Base-by-base conservation (phyloP, 177 flowering plant species). In the Vitis hybrid region DNA sequence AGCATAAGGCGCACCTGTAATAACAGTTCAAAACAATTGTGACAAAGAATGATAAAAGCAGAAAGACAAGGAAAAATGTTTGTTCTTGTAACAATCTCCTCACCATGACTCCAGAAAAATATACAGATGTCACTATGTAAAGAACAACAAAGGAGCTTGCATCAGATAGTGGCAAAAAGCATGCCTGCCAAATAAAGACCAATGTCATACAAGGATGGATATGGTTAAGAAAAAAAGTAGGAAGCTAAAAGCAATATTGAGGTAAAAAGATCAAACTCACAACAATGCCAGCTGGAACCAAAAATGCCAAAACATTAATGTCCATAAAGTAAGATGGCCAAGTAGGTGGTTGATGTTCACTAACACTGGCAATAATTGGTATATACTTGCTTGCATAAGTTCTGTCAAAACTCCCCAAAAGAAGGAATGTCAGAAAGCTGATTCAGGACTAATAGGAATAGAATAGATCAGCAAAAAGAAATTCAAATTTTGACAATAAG, bases 261-360 rank as follows among this genome's bases (percentile, higher is more conserved):
- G 9, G 12, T 15, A 2, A 68, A 19, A 51, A 66, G 49, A 14
- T 26, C 63, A 7, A 60, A 83, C 97, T 89, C 77, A 95, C 98
- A 81, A 93, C 79, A 60, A 96, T 96, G 75, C 99, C 99, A 71
- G 99, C 99, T 72, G 99, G 99, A 78, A 96, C 99, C 88, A 93
- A 84, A 86, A 96, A 93, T 5, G 99, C 99, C 84, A 96, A 78
- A 55, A 93, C 90, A 82, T 96, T 96, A 51, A 96, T 92, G 82
- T 96, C 98, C 99, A 96, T 96, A 70, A 96, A 93, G 83, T 96
- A 96, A 22, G 99, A 96, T 15, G 99, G 99, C 99, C 99, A 96
- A 16, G 99, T 96, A 62, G 99, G 99, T 9, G 99, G 99, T 69
- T 96, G 99, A 84, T 96, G 99, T 80, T 96, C 99, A 85, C 99